Base-by-base conservation (phyloP, 768 basidiomycete genomes). In the Glaciozyma antarctica region DNA sequence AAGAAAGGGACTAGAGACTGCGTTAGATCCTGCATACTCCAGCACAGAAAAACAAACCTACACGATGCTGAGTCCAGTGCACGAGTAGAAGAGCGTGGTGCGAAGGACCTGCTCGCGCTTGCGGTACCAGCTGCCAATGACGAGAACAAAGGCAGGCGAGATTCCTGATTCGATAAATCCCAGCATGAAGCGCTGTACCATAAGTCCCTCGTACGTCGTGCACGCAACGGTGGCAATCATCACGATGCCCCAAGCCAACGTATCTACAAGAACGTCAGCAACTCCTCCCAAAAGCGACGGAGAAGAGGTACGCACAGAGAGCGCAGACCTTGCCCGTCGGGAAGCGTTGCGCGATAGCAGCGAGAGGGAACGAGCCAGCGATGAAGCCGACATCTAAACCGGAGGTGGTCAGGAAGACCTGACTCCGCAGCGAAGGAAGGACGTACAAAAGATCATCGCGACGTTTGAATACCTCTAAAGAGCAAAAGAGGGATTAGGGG, bases 81-180 rank as follows among this genome's bases (percentile, higher is more conserved):
- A 24, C 24, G 51, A 52, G 43, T 43, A 58, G 43, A 58, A 44
- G 3, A 58, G 16, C 6, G 57, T 45, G 41, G 57, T 58, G 10
- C 57, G 57, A 34, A 58, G 12, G 3, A 28, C 57, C 24, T 41
- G 38, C 24, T 58, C 57, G 13, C 43, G 38, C 43, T 58, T 38
- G 43, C 38, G 38, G 57, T 58, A 58, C 57, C 57, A 58, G 28
- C 38, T 24, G 26, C 41, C 43, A 26, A 58, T 58, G 57, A 58
- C 28, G 43, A 44, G 41, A 16, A 58, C n/a, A 24, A 58, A 58
- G 7, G 57, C 57, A 7, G 57, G 57, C 43, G 57, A 58, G 13
- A 58, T 41, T 1, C 57, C 57, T 13, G 57, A 45, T 13, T 58
- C 57, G 57, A 58, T 44, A 28, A 58, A 58, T 1, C 57, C 57